Base-by-base conservation (phyloP, 768 basidiomycete genomes). In the Pleurotus ostreatus region DNA sequence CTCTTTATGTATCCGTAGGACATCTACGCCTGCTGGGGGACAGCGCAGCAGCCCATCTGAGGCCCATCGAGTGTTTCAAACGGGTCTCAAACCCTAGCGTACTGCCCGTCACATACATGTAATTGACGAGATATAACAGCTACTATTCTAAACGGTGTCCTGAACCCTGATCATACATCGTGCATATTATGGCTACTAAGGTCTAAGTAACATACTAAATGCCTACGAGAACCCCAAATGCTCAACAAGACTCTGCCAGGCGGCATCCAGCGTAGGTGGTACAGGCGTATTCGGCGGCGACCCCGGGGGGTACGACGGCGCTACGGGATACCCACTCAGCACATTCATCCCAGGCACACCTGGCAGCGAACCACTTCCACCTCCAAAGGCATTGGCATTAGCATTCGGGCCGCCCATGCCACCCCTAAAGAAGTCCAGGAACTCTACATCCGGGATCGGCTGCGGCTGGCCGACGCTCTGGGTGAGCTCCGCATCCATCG, bases 221-320 rank as follows among this genome's bases (percentile, higher is more conserved):
- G 30, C 11, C 9, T 9, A 56, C 40, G 56, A 75, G 60, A 77
- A 78, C 6, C 86, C 86, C 44, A 89, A 72, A 60, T 88, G 86
- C 65, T 87, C 83, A 44, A 85, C 80, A 44, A 89, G 84, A 58
- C 74, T 79, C 64, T 82, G 80, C 85, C 86, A 89, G 0, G 83
- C 78, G 15, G 84, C 70, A 63, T 88, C 84, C 54, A 87, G 61
- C 26, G 75, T 71, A 1, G 75, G 74, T 12, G 73, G 62, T n/a
- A 66, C 34, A 51, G 51, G 15, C 37, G 56, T 39, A 57, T 58
- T 16, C 55, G 61, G 39, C 23, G 58, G 37, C 56, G 54, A 44
- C 49, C 53, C 40, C 22, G 52, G 44, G 13, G 22, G 15, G 9
- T 48, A 30, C 6, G n/a, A 3, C 38, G 56, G 40, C 8, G 26